Evolutionary conservation across 176 grass and related monocot genomes (phyloP).

Genomic region (Bolboschoenus planiculmis): DNA sequence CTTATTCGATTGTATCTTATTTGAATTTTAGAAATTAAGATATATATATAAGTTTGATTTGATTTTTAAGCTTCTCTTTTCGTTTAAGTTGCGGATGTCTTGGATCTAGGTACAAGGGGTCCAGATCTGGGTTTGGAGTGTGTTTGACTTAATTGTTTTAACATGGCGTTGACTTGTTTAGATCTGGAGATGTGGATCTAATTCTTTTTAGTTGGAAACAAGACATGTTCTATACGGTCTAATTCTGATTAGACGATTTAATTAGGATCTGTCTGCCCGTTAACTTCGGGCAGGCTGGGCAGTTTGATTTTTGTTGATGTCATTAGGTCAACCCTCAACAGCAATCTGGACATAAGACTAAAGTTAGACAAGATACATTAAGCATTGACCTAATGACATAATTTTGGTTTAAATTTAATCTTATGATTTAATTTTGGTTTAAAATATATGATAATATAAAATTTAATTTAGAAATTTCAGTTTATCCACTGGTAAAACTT

Average conservation of each 20-base stretch:
- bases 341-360: neutral
- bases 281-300: neutral
- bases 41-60: neutral
- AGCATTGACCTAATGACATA: neutral
- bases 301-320: neutral
- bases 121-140: constrained; percentile 34
- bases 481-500: neutral
- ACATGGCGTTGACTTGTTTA: neutral
- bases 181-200: neutral
- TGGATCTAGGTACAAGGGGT: constrained; percentile 38
- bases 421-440: neutral
- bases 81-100: constrained; percentile 13
- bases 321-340: neutral
- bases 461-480: neutral
- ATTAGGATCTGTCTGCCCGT: neutral
- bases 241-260: neutral
- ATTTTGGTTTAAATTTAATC: neutral
- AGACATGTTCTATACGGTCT: neutral
- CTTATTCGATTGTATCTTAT: neutral
- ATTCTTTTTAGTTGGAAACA: neutral
- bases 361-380: neutral
- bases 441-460: neutral
- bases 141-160: neutral
- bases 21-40: neutral
- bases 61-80: neutral